Evolutionary conservation across 345 rosid genomes (phyloP).

Genomic region (Rhizophora apiculata): DNA sequence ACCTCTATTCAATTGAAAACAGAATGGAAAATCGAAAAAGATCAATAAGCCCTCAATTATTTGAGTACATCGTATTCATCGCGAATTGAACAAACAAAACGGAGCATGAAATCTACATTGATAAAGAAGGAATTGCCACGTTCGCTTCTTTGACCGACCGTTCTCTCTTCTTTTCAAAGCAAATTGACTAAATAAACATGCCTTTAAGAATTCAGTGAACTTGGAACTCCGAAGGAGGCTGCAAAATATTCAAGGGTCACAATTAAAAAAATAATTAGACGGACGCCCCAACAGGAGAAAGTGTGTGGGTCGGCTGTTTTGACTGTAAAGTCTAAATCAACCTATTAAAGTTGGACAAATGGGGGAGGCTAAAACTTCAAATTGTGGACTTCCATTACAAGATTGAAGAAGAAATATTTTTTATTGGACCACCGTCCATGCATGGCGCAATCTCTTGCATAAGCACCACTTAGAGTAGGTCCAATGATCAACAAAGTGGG

Average conservation of each 20-base stretch:
- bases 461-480: conserved; percentile 3
- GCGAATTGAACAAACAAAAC: too few relatives aligned
- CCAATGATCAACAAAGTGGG: too few relatives aligned
- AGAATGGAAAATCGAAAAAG: not conserved
- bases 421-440: not conserved
- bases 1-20: not conserved
- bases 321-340: conserved; percentile 14
- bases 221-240: conserved; percentile 12
- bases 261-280: conserved; percentile 19
- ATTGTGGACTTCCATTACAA: not conserved
- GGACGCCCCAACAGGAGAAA: conserved; percentile 19
- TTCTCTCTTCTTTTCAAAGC: too few relatives aligned
- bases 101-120: too few relatives aligned
- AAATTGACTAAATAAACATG: too few relatives aligned
- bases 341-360: not conserved
- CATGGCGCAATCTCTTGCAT: conserved; percentile 8
- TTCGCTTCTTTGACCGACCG: too few relatives aligned
- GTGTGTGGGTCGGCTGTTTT: not conserved
- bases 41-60: too few relatives aligned
- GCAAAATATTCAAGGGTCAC: conserved; percentile 10
- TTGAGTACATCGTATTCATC: too few relatives aligned
- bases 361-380: not conserved
- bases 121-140: too few relatives aligned
- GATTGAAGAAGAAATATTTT: too few relatives aligned
- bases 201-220: conserved; percentile 31